Evolutionary conservation across 2,329 filamentous ascomycete genomes (phyloP).

Genomic region (Penicillium palitans): DNA sequence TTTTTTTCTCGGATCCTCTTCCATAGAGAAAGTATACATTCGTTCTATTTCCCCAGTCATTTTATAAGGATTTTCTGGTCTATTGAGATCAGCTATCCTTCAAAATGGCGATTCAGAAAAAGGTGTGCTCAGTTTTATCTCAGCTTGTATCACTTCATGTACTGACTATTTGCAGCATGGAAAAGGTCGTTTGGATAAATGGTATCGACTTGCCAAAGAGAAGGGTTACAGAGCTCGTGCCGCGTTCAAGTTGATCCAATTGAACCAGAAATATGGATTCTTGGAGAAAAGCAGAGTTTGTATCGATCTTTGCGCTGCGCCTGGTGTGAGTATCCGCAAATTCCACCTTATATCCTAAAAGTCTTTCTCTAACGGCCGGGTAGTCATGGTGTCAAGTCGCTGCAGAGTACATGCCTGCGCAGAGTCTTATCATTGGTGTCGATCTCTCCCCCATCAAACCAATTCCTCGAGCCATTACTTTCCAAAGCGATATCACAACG

Average conservation of each 20-base stretch:
- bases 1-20: conserved; percentile 23
- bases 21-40: conserved; percentile 20
- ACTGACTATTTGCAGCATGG: conserved; percentile 62
- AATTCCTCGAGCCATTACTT: conserved; percentile 89
- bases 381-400: conserved; percentile 96
- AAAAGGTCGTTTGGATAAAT: conserved; percentile 97
- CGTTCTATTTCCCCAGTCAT: conserved; percentile 11
- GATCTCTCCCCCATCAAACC: conserved; percentile 94
- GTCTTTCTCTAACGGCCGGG: conserved; percentile 21
- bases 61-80: conserved; percentile 27
- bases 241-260: conserved; percentile 95
- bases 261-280: conserved; percentile 99
- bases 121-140: conserved; percentile 49
- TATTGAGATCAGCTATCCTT: conserved; percentile 24
- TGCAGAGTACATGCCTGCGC: conserved; percentile 87
- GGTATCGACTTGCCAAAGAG: conserved; percentile 98
- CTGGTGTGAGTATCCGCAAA: conserved; percentile 64
- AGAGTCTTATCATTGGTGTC: conserved; percentile 89
- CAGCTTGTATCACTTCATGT: conserved; percentile 10
- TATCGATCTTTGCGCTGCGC: conserved; percentile 95
- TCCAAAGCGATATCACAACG: conserved; percentile 97
- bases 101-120: conserved; percentile 94
- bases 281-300: conserved; percentile 94
- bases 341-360: background rate
- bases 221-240: conserved; percentile 95